A percentile compares a stretch with the other conserved stretches of the same genome.
These are phyloP conservation scores for Rhizoctonia solani DNA, from an alignment of 1,284 basidiomycete genomes.

Conservation along the genomic window DNA sequence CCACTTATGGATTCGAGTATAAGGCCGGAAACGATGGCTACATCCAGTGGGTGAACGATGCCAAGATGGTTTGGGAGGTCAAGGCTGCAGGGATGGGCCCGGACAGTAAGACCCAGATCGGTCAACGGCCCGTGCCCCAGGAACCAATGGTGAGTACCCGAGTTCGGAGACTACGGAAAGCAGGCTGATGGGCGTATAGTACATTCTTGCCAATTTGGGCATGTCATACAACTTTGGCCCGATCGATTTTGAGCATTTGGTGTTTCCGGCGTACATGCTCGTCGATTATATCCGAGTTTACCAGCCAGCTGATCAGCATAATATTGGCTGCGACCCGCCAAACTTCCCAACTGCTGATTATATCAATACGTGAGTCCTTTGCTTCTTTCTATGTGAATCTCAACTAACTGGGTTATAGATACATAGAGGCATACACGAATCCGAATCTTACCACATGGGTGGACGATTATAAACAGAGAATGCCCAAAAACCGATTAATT, in stretches of 20 bases:
- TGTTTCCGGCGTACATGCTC: conserved; percentile 53
- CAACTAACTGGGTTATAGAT: conserved; percentile 38
- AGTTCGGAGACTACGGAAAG: neutral
- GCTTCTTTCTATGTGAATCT: neutral
- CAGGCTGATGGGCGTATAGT: conserved; percentile 48
- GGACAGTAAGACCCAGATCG: conserved; percentile 66
- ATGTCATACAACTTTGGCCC: conserved; percentile 78
- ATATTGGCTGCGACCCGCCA: conserved; percentile 81
- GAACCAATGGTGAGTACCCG: conserved; percentile 73
- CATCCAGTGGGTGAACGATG: conserved; percentile 77
- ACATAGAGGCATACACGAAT: conserved; percentile 48
- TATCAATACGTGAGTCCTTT: conserved; percentile 62
- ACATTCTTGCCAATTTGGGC: conserved; percentile 80
- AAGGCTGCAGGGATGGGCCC: conserved; percentile 71
- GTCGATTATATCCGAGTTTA: conserved; percentile 88
- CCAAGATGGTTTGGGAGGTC: conserved; percentile 74
- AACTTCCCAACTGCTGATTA: conserved; percentile 79
- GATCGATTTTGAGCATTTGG: conserved; percentile 66
- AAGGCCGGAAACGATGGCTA: conserved; percentile 63
- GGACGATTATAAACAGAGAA: conserved; percentile 54
- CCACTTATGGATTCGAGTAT: conserved; percentile 70
- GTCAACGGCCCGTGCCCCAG: conserved; percentile 74
- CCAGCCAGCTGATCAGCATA: conserved; percentile 66
- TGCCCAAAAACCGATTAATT: conserved; percentile 48
- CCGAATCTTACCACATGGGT: conserved; percentile 53